Conservation (phyloP, 108 stramenopile species). For the Nannochloropsis granulata region DNA sequence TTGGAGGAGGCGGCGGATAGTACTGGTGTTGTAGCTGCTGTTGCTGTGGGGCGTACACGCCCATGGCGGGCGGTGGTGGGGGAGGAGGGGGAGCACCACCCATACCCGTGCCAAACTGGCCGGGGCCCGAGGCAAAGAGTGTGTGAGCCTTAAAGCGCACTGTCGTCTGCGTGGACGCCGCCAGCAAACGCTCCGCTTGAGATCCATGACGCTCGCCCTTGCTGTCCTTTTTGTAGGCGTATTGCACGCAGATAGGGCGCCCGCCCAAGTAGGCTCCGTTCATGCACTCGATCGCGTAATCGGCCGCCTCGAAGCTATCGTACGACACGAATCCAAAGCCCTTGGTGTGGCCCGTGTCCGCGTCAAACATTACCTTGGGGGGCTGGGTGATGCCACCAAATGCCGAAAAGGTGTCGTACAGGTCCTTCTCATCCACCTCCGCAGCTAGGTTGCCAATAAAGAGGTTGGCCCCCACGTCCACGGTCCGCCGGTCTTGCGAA, state of each 20-base stretch:
- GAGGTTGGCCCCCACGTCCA: conserved; percentile 92
- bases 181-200: conserved; percentile 90
- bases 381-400: conserved; percentile 85
- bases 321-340: conserved; percentile 89
- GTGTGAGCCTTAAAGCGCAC: conserved; percentile 19
- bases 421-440: conserved; percentile 89
- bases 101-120: background rate
- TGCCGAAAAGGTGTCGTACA: conserved; percentile 93
- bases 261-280: conserved; percentile 88
- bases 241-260: conserved; percentile 84
- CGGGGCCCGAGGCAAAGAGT: conserved; percentile 9
- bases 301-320: conserved; percentile 81
- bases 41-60: background rate
- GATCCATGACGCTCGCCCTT: conserved; percentile 82
- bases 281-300: conserved; percentile 97
- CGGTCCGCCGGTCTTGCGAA: conserved; percentile 57
- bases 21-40: background rate
- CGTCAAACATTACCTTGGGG: conserved; percentile 74
- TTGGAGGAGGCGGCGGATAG: background rate
- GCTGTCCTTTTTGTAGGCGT: conserved; percentile 87
- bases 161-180: conserved; percentile 45
- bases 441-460: conserved; percentile 88
- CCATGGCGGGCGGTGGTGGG: background rate
- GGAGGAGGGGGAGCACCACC: background rate
- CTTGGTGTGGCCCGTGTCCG: conserved; percentile 58